Evolutionary conservation across 768 basidiomycete genomes (phyloP), one percentile per base, ranked within the genome.

Genomic region (Coprinopsis marcescibilis): DNA sequence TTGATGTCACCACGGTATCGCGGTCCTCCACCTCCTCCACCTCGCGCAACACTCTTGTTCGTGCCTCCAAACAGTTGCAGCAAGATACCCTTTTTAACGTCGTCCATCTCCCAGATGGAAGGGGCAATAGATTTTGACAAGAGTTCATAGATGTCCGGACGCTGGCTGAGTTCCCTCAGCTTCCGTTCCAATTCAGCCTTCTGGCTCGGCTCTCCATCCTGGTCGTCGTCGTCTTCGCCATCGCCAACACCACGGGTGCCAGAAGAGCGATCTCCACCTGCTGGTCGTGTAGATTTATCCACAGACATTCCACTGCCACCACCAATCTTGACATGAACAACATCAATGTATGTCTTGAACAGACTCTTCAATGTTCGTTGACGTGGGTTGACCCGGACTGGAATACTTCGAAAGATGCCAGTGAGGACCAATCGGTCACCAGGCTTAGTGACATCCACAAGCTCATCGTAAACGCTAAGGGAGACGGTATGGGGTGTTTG

Each of bases 401-500:
- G 92, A 6, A 96, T 82, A 51, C 92, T 92, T 46, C 96, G 75
- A 74, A 91, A 98, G 56, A 99, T 93, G 35, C 95, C 96, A 11
- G 87, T 89, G 33, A 98, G 83, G 43, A 85, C 67, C 25, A 99
- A 72, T 10, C 96, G 76, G 63, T 98, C 96, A 58, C 96, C 96
- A 1, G 96, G 96, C 64, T 97, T 98, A 33, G 86, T 66, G n/a
- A 93, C 77, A 58, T 98, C 96, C 29, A 98, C 95, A 3, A 99
- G 80, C 61, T 99, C 96, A 59, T 99, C 95, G 59, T 99, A 98
- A n/a, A 90, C 89, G 62, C 93, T 94, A 45, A 98, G 68, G 0
- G 90, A 93, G 44, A 99, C 94, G 0, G 95, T 98, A 55, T 97
- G 94, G 0, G 96, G 96, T 0, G 96, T 98, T 63, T 98, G 95